These are phyloP conservation scores for Coffea humblotiana DNA, from an alignment of 305 asterid genomes.

Conservation along the genomic window DNA sequence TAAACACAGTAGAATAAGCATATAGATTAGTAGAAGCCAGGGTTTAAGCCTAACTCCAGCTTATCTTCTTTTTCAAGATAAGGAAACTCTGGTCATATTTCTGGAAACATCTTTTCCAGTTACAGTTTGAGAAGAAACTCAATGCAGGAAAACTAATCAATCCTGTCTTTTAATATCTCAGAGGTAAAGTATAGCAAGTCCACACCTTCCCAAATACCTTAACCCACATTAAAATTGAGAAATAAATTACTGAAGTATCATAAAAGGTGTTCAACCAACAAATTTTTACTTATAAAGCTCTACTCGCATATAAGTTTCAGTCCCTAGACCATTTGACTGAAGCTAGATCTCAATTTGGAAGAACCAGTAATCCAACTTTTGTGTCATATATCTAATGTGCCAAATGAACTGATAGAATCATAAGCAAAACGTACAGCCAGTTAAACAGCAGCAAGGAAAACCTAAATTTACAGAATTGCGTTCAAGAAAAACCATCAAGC, in stretches of 20 bases:
- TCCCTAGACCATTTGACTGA: background rate
- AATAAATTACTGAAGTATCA: background rate
- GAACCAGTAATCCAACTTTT: background rate
- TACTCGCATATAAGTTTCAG: background rate
- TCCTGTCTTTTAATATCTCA: background rate
- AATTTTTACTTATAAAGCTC: background rate
- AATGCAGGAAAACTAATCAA: background rate
- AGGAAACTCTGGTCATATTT: background rate
- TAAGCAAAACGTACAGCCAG: background rate
- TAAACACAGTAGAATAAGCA: background rate
- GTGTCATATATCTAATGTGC: background rate
- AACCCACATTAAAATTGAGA: background rate
- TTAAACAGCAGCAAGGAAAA: background rate
- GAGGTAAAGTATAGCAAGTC: background rate
- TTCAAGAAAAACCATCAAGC: background rate
- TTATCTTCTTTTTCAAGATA: background rate
- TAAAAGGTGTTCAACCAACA: background rate
- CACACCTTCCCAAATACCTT: background rate
- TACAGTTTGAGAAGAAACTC: background rate
- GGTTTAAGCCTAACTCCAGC: background rate
- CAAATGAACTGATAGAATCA: background rate
- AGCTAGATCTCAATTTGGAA: constrained; percentile 2
- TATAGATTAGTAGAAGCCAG: background rate
- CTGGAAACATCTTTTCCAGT: background rate
- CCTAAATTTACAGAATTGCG: background rate